phyloP scores from a whole-genome alignment of 768 basidiomycete species.

The Auriculariales sp. region DNA sequence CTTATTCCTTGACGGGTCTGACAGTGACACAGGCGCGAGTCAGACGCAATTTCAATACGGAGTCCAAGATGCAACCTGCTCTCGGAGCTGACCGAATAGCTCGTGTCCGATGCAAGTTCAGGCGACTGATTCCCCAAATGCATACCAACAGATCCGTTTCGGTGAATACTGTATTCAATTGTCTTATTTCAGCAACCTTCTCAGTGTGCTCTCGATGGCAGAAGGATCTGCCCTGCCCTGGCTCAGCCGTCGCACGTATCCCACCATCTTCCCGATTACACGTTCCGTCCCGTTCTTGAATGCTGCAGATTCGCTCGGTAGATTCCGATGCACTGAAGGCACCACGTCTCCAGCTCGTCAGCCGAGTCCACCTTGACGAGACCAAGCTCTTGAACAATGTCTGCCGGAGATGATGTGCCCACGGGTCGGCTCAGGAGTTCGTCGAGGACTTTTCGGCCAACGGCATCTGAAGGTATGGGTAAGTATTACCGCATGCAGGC shows the following conservation, averaged over 20 bases:
- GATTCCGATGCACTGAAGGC: conserved; percentile 48
- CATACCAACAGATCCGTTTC: too few species aligned
- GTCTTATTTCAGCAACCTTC: conserved; percentile 22
- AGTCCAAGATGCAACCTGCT: too few species aligned
- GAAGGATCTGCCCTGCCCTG: conserved; percentile 68
- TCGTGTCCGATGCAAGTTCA: too few species aligned
- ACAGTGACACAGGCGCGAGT: too few species aligned
- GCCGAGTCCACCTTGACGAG: conserved; percentile 15
- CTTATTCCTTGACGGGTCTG: too few species aligned
- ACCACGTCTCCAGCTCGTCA: conserved; percentile 33
- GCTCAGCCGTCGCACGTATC: conserved; percentile 72
- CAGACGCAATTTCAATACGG: too few species aligned
- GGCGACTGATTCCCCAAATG: too few species aligned
- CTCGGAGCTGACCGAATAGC: too few species aligned
- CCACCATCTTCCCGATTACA: conserved; percentile 70
- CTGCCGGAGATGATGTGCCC: conserved; percentile 25
- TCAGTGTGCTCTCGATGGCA: conserved; percentile 34
- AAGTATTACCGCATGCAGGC: too few species aligned
- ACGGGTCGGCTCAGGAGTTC: conserved; percentile 52
- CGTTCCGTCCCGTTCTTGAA: conserved; percentile 56
- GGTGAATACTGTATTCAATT: too few species aligned
- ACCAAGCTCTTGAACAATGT: conserved; percentile 28
- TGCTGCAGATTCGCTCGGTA: conserved; percentile 54
- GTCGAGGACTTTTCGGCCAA: conserved; percentile 63
- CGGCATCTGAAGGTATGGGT: conserved; percentile 4